Conservation (phyloP, 768 basidiomycete genomes). For the Russula emetica region DNA sequence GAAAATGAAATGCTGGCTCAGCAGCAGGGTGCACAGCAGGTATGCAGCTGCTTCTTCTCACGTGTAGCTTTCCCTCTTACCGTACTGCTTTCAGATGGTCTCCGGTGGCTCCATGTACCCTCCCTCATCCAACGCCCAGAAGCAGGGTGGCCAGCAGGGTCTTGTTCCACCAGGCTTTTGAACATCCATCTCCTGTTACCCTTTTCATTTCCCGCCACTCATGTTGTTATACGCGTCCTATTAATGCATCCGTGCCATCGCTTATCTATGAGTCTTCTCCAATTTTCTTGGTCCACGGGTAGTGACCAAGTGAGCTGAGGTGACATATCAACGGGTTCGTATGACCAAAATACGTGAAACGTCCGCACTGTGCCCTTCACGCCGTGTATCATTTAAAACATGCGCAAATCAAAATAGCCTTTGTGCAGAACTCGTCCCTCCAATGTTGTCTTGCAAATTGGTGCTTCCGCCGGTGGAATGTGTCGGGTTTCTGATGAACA, state of each 20-base stretch:
- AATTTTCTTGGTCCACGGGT: neutral
- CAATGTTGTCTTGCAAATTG: neutral
- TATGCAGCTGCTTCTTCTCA: conserved; percentile 30
- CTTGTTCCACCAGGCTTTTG: conserved; percentile 28
- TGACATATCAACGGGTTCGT: neutral
- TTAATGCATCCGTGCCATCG: conserved; percentile 6
- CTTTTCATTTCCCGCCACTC: neutral
- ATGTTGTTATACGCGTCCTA: conserved; percentile 10
- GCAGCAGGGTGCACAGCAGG: conserved; percentile 90
- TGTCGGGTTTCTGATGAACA: too few relatives aligned
- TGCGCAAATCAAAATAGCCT: neutral
- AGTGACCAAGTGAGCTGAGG: neutral
- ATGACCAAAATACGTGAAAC: neutral
- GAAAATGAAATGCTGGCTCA: conserved; percentile 93
- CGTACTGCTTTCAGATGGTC: conserved; percentile 20
- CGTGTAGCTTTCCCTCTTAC: neutral
- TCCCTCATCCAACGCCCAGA: conserved; percentile 15
- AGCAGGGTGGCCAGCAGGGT: conserved; percentile 25
- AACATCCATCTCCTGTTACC: neutral
- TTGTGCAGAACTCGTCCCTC: neutral
- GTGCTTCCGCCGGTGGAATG: too few relatives aligned
- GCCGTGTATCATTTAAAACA: neutral
- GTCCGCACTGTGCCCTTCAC: neutral
- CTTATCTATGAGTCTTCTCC: neutral
- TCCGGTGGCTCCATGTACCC: conserved; percentile 26